A percentile compares a stretch with the other conserved stretches of the same genome.
These are phyloP conservation scores for Forsythia suspensa DNA, from an alignment of 257 asterid genomes.

Conservation along the genomic window DNA sequence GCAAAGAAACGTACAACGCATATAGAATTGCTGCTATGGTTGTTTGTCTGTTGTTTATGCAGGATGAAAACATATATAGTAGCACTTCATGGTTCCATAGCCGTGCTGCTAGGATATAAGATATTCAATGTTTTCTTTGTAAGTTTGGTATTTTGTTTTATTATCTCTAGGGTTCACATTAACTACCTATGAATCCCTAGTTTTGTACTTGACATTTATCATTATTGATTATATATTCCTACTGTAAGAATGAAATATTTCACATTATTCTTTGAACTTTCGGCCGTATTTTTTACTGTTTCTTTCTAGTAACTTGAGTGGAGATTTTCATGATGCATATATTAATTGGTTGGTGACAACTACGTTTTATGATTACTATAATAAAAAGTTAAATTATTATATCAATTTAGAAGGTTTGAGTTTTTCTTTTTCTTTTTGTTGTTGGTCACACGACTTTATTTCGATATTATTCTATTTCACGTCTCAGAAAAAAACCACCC, in stretches of 20 bases:
- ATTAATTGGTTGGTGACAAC: too few species aligned
- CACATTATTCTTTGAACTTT: background rate
- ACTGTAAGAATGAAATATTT: background rate
- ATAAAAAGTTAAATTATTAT: too few species aligned
- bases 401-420: too few species aligned
- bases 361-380: too few species aligned
- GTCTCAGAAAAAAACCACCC: background rate
- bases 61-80: background rate
- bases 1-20: background rate
- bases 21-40: slow-evolving; percentile 1
- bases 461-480: background rate
- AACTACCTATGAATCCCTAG: slow-evolving; percentile 15
- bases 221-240: background rate
- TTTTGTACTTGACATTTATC: slow-evolving; percentile 7
- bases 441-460: too few species aligned
- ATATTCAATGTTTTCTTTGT: background rate
- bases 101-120: slow-evolving; percentile 1
- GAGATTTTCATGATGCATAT: background rate
- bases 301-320: background rate
- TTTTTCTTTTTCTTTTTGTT: too few species aligned
- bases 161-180: slow-evolving; percentile 13
- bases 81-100: background rate
- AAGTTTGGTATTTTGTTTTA: background rate
- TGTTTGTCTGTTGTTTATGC: slow-evolving; percentile 1
- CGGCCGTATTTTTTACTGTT: background rate